Base-by-base conservation (phyloP, 345 rosid genomes). In the Arabis alpina region DNA sequence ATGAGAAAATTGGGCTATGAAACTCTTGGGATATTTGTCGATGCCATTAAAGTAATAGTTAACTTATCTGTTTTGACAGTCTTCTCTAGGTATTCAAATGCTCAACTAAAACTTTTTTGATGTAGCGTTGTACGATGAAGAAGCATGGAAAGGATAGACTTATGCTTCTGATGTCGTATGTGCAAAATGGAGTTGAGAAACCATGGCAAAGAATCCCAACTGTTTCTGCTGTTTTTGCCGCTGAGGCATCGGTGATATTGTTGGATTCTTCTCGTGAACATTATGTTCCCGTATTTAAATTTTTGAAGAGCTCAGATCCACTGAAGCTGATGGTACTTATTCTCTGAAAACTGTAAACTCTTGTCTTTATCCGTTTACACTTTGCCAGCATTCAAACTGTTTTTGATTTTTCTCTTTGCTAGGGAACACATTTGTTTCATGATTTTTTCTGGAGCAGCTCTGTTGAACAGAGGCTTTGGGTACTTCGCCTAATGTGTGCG, bases 141-240 rank as follows among this genome's bases (percentile, higher is more conserved):
- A 85, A 82, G 74, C 89, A 86, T 51, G 69, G 74, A 42, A 78
- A 43, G 77, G n/a, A n/a, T n/a, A 8, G 78, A 45, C 87, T 94
- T 66, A 83, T 75, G 63, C 89, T 94, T 66, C 80, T 94, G 57
- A 80, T 94, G 83, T 75, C 79, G 76, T 75, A 74, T 74, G 76
- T 91, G 52, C 93, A 88, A 88, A 91, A 91, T 82, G 97, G 90
- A 66, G 87, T 91, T 53, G 64, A 81, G 66, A 86, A 94, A 60
- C 77, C 83, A 28, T 89, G 97, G 96, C 95, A 91, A 79, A 84
- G 89, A 77, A 82, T 94, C 74, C 95, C 97, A 67, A 84, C 93
- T 37, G 67, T 89, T 73, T 74, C 87, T 75, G 83, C 96, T 73
- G 69, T 88, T 74, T 91, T 94, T 79, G 95, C 89, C 4, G 96